Conservation (phyloP, 2,329 filamentous ascomycete species). For the Dactylellina sp. region DNA sequence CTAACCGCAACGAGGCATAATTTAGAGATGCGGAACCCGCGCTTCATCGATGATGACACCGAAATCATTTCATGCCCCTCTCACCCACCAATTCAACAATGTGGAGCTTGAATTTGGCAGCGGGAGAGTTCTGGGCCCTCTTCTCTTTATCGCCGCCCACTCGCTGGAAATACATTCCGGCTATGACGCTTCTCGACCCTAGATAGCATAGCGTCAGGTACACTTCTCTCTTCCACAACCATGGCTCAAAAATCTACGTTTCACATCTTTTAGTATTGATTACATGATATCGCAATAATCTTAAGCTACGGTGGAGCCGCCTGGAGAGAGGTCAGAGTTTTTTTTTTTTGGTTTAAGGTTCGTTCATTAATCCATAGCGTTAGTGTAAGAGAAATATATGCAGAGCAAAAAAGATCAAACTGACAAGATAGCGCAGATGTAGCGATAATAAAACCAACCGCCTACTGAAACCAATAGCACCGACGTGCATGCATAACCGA, state of each 20-base stretch:
- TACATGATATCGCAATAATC: too few species aligned
- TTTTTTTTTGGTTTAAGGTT: constrained; percentile 3
- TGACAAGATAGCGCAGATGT: constrained; percentile 6
- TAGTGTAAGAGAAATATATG: background rate
- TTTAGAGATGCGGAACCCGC: constrained; percentile 19
- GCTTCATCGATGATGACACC: constrained; percentile 23
- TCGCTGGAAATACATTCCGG: constrained; percentile 20
- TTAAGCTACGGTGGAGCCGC: too few species aligned
- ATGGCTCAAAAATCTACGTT: background rate
- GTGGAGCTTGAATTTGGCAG: background rate
- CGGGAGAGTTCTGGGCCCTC: background rate
- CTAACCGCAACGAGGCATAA: constrained; percentile 43
- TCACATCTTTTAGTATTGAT: too few species aligned
- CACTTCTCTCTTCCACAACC: background rate
- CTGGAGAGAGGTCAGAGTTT: background rate
- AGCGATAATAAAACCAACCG: constrained; percentile 10
- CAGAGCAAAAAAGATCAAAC: background rate
- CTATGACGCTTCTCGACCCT: constrained; percentile 16
- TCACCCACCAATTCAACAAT: background rate
- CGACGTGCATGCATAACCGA: constrained; percentile 15
- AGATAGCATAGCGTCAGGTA: constrained; percentile 1
- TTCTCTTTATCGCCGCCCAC: background rate
- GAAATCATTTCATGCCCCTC: background rate
- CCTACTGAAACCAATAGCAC: constrained; percentile 22
- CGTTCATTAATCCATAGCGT: background rate